Percentiles rank a stretch among this genome's conserved stretches.
phyloP scores from a whole-genome alignment of 768 basidiomycete species.

The Cystobasidium onofrii region DNA sequence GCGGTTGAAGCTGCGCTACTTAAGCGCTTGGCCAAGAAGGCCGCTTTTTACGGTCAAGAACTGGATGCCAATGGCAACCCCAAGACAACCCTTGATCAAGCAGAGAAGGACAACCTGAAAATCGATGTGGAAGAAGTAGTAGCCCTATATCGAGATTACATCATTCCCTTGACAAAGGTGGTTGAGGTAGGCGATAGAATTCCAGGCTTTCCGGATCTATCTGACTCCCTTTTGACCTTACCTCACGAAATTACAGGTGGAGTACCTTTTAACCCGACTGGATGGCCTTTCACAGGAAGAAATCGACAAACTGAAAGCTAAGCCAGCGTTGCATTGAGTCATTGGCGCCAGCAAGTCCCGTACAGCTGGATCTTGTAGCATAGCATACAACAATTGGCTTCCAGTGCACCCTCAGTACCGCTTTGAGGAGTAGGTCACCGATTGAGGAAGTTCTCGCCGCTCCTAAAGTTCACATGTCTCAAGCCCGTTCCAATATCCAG shows the following conservation, averaged over 20 bases:
- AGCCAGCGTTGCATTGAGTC: background rate
- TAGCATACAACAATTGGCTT: background rate
- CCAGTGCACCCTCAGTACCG: background rate
- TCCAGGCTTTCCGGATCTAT: background rate
- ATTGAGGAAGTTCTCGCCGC: no score
- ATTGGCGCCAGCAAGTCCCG: no score
- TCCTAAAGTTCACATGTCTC: background rate
- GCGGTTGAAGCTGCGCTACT: conserved; percentile 84
- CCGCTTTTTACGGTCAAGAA: conserved; percentile 67
- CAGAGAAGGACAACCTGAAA: conserved; percentile 50
- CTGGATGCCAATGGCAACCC: conserved; percentile 62
- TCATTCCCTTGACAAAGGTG: conserved; percentile 95
- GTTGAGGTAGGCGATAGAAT: conserved; percentile 77
- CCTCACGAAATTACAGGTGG: conserved; percentile 60
- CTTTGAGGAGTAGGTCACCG: no score
- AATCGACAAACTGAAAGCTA: conserved; percentile 56
- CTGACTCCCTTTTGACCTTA: background rate
- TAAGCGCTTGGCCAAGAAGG: conserved; percentile 73
- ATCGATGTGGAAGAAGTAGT: conserved; percentile 90
- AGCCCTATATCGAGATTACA: conserved; percentile 83
- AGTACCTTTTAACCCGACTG: conserved; percentile 83
- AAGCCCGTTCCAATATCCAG: conserved; percentile 32
- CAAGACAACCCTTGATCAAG: conserved; percentile 1
- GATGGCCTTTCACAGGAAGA: conserved; percentile 75
- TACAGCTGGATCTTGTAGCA: no score